Percentiles rank a stretch among this genome's conserved stretches.
phyloP scores from a whole-genome alignment of 306 rosid species.

The Arachis hypogaea region DNA sequence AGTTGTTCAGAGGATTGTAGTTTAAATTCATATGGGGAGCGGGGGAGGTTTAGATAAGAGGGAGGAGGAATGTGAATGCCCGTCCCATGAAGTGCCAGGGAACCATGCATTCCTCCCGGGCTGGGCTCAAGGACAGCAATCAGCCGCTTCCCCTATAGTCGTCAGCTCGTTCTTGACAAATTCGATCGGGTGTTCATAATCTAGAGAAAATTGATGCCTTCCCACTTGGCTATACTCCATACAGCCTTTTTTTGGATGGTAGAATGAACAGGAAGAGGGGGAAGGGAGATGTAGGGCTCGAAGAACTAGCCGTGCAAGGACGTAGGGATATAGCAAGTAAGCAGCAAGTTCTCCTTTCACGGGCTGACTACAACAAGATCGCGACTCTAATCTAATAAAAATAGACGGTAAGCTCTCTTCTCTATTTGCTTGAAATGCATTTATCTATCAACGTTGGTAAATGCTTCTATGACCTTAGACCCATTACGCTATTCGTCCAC shows the following conservation, averaged over 20 bases:
- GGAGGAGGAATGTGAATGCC: too few relatives aligned
- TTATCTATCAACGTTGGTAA: too few relatives aligned
- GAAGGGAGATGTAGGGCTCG: neutral
- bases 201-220: neutral
- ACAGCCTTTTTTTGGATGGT: neutral
- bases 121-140: too few relatives aligned
- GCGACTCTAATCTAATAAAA: too few relatives aligned
- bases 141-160: too few relatives aligned
- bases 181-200: conserved; percentile 6
- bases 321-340: too few relatives aligned
- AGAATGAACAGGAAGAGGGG: neutral
- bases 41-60: neutral
- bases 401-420: too few relatives aligned
- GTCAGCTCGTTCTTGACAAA: neutral
- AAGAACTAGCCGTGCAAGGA: neutral
- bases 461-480: neutral
- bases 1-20: too few relatives aligned
- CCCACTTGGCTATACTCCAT: conserved; percentile 7
- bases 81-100: neutral
- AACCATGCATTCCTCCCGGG: neutral
- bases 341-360: too few relatives aligned
- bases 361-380: too few relatives aligned
- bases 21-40: neutral
- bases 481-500: neutral
- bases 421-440: too few relatives aligned